Conservation (phyloP, 805 yeast genomes). For the Metschnikowia cerradonensis region DNA sequence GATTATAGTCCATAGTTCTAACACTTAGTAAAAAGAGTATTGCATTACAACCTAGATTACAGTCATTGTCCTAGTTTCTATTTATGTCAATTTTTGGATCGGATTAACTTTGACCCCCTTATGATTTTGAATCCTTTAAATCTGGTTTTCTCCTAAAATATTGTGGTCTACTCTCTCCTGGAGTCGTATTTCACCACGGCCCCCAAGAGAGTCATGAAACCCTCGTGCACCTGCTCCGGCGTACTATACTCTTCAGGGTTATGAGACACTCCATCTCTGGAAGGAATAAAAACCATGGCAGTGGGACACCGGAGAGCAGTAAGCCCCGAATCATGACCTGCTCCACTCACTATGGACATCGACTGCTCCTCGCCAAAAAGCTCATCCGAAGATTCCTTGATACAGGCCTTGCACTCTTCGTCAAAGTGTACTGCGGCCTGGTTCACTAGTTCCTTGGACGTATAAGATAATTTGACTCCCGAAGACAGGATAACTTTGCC, state of each 20-base stretch:
- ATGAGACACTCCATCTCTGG: conserved; percentile 63
- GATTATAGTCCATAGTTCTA: too few species aligned
- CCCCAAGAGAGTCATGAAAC: conserved; percentile 52
- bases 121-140: too few species aligned
- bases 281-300: conserved; percentile 71
- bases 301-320: conserved; percentile 58
- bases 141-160: too few species aligned
- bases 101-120: too few species aligned
- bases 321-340: conserved; percentile 71
- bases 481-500: conserved; percentile 28
- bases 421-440: conserved; percentile 59
- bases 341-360: conserved; percentile 57
- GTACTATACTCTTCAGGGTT: conserved; percentile 63
- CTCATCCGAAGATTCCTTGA: conserved; percentile 48
- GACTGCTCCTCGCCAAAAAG: conserved; percentile 43
- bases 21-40: too few species aligned
- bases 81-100: too few species aligned
- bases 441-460: conserved; percentile 42
- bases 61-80: too few species aligned
- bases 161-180: neutral
- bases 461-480: conserved; percentile 33
- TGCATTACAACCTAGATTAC: too few species aligned
- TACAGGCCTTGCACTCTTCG: conserved; percentile 47
- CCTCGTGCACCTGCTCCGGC: conserved; percentile 61
- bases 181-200: conserved; percentile 35